Base-by-base conservation (phyloP, 1,284 basidiomycete genomes). In the Rhodotorula sp. region DNA sequence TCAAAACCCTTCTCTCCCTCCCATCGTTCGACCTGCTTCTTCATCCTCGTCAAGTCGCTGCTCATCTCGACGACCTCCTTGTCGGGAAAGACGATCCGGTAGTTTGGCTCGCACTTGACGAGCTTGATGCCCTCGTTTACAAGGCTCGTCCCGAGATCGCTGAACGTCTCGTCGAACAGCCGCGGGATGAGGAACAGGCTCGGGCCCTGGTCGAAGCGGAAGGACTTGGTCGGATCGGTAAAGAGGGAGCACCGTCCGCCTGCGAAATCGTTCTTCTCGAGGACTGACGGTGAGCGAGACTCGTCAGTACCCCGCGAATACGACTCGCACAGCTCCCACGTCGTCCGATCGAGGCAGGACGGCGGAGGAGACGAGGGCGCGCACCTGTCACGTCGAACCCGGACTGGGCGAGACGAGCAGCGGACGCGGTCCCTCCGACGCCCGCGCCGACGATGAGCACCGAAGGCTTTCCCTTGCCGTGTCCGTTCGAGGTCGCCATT, bases 241-340 rank as follows among this genome's bases (percentile, higher is more conserved):
- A 85, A 81, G 66, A 85, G 76, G 67, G 82, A 83, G 77, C 84
- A 85, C 72, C 84, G 77, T 19, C 84, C 84, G 4, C 84, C 84
- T 11, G 81, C 81, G 67, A 81, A 82, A 46, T 77, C 77, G 67
- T 83, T 83, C 80, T 79, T 66, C 68, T 74, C 75, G 62, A 74
- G 52, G 27, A 75, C 71, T 59, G 67, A 15, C 39, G 39, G 19
- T 62, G 48, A 6, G 32, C 15, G 8, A 27, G 17, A 52, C 6
- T 49, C 20, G 3, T 15, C 13, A 17, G 27, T 20, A n/a, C 30
- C 62, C 47, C 61, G 70, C 59, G 67, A 81, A 10, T 30, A 11
- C 46, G 46, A 22, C 8, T 10, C 11, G 15, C 6, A 7, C 5
- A 22, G 29, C 29, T 32, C 10, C 8, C 9, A 36, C 4, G 22